Percentiles rank a stretch among this genome's conserved stretches.
Evolutionary conservation across 371 early-diverging fungal genomes (phyloP).

Genomic region (Rhizopus arrhizus): DNA sequence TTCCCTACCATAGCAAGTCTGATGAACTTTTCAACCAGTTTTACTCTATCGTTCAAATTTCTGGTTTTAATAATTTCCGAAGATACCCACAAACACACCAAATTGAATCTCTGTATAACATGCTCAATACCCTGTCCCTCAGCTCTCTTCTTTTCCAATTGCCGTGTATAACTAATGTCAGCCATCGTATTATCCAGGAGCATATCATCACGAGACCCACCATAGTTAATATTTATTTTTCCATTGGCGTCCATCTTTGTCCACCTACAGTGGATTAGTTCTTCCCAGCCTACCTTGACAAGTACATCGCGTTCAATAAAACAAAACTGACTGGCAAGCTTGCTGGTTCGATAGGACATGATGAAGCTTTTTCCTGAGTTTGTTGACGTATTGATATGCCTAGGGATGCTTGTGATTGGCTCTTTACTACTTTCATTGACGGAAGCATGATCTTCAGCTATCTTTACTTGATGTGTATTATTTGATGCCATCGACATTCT

Average conservation of each 20-base stretch:
- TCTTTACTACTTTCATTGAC: neutral
- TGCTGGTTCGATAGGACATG: constrained; percentile 54
- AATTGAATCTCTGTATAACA: constrained; percentile 68
- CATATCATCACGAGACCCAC: constrained; percentile 8
- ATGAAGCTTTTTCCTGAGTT: constrained; percentile 45
- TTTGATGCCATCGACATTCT: constrained; percentile 6
- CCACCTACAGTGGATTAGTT: constrained; percentile 65
- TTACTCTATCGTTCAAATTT: constrained; percentile 57
- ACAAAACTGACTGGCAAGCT: constrained; percentile 64
- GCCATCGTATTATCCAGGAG: neutral
- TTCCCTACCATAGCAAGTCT: constrained; percentile 64
- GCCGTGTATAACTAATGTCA: constrained; percentile 27
- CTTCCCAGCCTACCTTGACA: constrained; percentile 65
- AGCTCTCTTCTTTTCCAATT: constrained; percentile 16
- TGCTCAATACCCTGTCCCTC: constrained; percentile 52
- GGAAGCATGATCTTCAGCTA: constrained; percentile 12
- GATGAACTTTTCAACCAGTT: constrained; percentile 71
- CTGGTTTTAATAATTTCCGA: constrained; percentile 64
- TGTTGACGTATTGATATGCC: neutral
- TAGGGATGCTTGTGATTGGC: neutral
- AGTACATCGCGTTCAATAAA: constrained; percentile 64
- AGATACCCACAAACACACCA: constrained; percentile 72
- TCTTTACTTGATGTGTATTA: too few species aligned
- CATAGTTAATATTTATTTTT: constrained; percentile 10
- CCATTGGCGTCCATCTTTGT: constrained; percentile 43